Evolutionary conservation across 805 yeast species (phyloP).

Genomic region (Lachancea thermotolerans): DNA sequence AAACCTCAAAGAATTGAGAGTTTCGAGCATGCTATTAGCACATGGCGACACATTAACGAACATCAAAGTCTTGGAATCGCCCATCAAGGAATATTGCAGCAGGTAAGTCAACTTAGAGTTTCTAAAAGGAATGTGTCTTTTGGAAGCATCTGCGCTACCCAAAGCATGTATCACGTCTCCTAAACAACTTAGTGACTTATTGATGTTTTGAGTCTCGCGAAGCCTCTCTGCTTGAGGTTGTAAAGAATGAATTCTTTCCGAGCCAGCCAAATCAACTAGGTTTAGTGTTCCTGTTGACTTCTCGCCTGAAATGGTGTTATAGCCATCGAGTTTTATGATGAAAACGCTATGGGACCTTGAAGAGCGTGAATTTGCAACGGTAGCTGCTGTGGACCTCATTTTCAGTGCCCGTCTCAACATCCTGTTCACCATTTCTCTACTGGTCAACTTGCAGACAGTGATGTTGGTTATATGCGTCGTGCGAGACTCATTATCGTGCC

Average conservation of each 20-base stretch:
- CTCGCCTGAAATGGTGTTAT: slow-evolving; percentile 43
- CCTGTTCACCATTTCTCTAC: slow-evolving; percentile 42
- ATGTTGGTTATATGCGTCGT: slow-evolving; percentile 59
- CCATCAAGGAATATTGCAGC: slow-evolving; percentile 76
- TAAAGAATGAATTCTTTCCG: slow-evolving; percentile 73
- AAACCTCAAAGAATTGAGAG: slow-evolving; percentile 78
- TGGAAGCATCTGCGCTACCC: slow-evolving; percentile 52
- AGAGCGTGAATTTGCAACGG: slow-evolving; percentile 73
- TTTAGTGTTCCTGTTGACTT: slow-evolving; percentile 56
- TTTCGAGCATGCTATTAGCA: slow-evolving; percentile 57
- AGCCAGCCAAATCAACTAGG: slow-evolving; percentile 88
- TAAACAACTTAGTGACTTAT: slow-evolving; percentile 76
- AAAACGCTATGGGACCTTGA: slow-evolving; percentile 90
- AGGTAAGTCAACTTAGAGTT: slow-evolving; percentile 89
- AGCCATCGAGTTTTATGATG: slow-evolving; percentile 53
- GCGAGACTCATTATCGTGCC: slow-evolving; percentile 52
- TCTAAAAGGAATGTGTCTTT: slow-evolving; percentile 78
- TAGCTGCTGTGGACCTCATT: slow-evolving; percentile 73
- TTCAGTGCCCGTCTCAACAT: slow-evolving; percentile 49
- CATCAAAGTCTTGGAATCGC: slow-evolving; percentile 86
- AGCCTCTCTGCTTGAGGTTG: slow-evolving; percentile 75
- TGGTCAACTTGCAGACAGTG: slow-evolving; percentile 40
- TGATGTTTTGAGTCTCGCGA: slow-evolving; percentile 82
- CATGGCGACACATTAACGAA: slow-evolving; percentile 82
- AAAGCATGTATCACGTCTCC: slow-evolving; percentile 85